Conservation (phyloP, 306 rosid species). For the Purshia tridentata region DNA sequence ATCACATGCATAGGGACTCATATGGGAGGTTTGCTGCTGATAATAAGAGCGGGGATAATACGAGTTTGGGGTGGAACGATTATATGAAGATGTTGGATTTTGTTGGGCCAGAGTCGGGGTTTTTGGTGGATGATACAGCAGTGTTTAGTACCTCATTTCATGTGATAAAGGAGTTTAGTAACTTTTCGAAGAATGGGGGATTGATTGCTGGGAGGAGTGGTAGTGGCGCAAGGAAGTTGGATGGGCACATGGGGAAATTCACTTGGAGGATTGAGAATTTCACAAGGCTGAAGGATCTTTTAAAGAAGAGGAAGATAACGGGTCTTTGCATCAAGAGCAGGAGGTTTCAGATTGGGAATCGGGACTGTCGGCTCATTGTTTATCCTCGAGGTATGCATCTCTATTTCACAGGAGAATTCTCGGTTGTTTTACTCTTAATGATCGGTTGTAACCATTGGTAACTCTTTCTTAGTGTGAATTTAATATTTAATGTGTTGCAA, state of each 20-base stretch:
- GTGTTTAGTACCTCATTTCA: constrained; percentile 95
- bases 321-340: constrained; percentile 98
- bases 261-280: constrained; percentile 96
- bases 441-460: constrained; percentile 25
- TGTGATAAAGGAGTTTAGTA: constrained; percentile 89
- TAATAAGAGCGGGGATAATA: constrained; percentile 96
- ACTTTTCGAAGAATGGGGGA: constrained; percentile 88
- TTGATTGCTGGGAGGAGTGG: constrained; percentile 69
- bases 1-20: constrained; percentile 97
- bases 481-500: background rate
- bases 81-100: constrained; percentile 96
- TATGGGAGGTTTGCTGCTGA: constrained; percentile 96
- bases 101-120: constrained; percentile 77
- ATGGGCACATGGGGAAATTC: constrained; percentile 94
- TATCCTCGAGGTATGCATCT: constrained; percentile 89
- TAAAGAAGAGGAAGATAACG: constrained; percentile 95
- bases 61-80: constrained; percentile 99
- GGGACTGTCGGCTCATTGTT: constrained; percentile 97
- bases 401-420: constrained; percentile 22
- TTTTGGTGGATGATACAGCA: constrained; percentile 75
- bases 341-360: constrained; percentile 95
- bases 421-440: background rate
- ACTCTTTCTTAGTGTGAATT: constrained; percentile 15
- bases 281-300: constrained; percentile 88
- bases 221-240: constrained; percentile 78